These are phyloP conservation scores for Theobroma grandiflorum DNA, from an alignment of 441 rosid genomes.

Conservation along the genomic window DNA sequence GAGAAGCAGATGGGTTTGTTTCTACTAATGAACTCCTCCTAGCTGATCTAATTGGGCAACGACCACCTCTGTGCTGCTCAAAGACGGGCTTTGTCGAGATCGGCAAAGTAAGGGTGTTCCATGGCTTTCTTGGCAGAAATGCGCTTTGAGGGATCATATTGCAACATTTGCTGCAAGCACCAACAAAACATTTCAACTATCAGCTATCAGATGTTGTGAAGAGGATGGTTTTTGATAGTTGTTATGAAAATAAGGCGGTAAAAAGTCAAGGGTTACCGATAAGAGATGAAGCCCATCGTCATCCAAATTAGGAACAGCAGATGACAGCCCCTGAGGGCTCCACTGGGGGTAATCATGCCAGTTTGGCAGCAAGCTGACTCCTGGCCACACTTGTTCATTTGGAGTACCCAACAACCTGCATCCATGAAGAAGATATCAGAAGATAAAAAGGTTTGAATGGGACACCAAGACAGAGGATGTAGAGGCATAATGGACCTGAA, in stretches of 20 bases:
- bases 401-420: conserved; percentile 94
- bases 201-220: not conserved
- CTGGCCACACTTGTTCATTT: conserved; percentile 91
- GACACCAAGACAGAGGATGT: not conserved
- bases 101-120: conserved; percentile 96
- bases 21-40: conserved; percentile 7
- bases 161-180: conserved; percentile 94
- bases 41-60: not conserved
- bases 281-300: conserved; percentile 78
- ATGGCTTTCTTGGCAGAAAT: conserved; percentile 95
- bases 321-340: conserved; percentile 70
- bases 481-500: conserved; percentile 58
- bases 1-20: conserved; percentile 17
- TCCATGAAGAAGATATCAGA: not conserved
- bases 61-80: conserved; percentile 35
- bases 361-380: conserved; percentile 81
- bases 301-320: conserved; percentile 75
- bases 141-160: conserved; percentile 83
- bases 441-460: not conserved
- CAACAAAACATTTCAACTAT: not conserved
- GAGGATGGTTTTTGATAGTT: not conserved
- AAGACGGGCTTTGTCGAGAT: conserved; percentile 65
- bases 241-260: not conserved
- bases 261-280: conserved; percentile 49
- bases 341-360: conserved; percentile 99